phyloP scores from a whole-genome alignment of 495 filamentous ascomycete species.

The Delitschia confertaspora region DNA sequence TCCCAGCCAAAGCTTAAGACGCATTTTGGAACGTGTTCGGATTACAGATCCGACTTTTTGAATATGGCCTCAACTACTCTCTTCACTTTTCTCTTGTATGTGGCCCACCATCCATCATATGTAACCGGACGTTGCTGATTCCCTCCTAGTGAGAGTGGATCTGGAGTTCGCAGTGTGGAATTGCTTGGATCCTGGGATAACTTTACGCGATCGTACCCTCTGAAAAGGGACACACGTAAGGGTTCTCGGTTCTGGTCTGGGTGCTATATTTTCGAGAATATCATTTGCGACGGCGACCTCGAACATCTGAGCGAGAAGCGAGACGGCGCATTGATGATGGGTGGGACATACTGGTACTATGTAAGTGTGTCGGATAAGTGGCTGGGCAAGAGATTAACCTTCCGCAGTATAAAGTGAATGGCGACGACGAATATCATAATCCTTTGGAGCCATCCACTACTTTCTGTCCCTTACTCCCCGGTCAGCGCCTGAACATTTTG shows the following conservation, averaged over 20 bases:
- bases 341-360: conserved; percentile 90
- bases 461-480: conserved; percentile 76
- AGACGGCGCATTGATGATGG: conserved; percentile 78
- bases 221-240: conserved; percentile 65
- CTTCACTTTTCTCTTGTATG: conserved; percentile 35
- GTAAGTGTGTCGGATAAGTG: conserved; percentile 42
- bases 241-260: conserved; percentile 71
- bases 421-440: conserved; percentile 64
- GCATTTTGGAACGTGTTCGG: no score
- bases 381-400: conserved; percentile 10
- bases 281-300: conserved; percentile 67
- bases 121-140: background rate
- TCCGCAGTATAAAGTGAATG: conserved; percentile 67
- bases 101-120: background rate
- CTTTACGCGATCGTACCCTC: conserved; percentile 63
- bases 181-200: conserved; percentile 92
- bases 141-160: conserved; percentile 49
- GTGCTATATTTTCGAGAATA: conserved; percentile 74
- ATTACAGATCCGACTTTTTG: conserved; percentile 7
- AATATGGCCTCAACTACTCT: conserved; percentile 34
- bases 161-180: conserved; percentile 61
- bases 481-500: conserved; percentile 74
- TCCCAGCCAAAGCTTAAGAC: no score
- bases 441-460: conserved; percentile 60
- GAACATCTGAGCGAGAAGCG: conserved; percentile 47